Conservation (phyloP, 1,284 basidiomycete genomes). For the Ustilago loliicola region DNA sequence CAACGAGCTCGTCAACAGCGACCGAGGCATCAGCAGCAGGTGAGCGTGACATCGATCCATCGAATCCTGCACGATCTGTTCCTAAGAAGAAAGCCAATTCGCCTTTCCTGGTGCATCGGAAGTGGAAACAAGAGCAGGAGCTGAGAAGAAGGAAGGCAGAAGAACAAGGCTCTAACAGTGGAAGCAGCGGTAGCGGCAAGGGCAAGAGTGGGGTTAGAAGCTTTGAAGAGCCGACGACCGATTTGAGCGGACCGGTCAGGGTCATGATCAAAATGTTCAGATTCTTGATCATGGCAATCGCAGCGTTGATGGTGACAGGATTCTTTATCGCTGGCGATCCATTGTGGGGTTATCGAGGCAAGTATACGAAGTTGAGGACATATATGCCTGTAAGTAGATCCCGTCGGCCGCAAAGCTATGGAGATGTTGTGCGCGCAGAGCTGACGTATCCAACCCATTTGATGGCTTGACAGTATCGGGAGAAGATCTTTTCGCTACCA, state of each 20-base stretch:
- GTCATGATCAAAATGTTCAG: conserved; percentile 25
- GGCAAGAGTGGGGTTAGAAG: neutral
- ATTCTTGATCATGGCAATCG: conserved; percentile 41
- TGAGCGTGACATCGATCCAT: conserved; percentile 65
- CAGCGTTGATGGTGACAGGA: conserved; percentile 31
- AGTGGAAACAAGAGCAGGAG: conserved; percentile 60
- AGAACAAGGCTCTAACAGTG: conserved; percentile 36
- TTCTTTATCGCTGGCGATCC: conserved; percentile 64
- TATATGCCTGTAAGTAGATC: conserved; percentile 63
- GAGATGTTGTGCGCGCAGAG: neutral
- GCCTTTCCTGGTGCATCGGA: conserved; percentile 63
- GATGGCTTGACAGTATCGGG: conserved; percentile 30
- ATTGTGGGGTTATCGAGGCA: conserved; percentile 68
- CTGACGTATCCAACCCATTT: neutral
- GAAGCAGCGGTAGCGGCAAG: conserved; percentile 12
- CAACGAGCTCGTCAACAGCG: neutral
- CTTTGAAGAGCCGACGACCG: conserved; percentile 24
- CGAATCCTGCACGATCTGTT: conserved; percentile 58
- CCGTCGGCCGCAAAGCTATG: neutral
- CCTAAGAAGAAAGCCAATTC: conserved; percentile 65
- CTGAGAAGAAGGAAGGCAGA: conserved; percentile 42
- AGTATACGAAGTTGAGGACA: conserved; percentile 59
- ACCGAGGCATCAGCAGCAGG: conserved; percentile 31
- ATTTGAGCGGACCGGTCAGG: conserved; percentile 30
- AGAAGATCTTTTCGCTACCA: conserved; percentile 81